phyloP scores from a whole-genome alignment of 23 red algal genomes.

The Gracilaria caudata region DNA sequence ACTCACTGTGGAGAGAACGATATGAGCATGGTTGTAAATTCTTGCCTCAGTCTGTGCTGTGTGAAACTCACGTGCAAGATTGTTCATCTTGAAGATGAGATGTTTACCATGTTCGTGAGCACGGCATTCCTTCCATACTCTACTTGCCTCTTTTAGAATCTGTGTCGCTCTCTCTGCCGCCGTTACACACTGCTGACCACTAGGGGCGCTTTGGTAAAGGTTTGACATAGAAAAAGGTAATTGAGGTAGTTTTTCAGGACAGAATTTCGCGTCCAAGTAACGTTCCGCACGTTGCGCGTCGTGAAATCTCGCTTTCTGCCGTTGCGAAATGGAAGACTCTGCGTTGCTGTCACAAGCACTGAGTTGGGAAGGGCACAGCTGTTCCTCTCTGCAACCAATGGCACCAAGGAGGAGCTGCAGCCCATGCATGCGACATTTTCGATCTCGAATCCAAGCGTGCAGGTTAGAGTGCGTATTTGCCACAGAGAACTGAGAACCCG shows the following conservation, averaged over 20 bases:
- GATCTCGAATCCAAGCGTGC: slow-evolving; percentile 40
- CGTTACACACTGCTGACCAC: neutral
- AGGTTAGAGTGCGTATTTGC: neutral
- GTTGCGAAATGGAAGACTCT: neutral
- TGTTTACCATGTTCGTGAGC: neutral
- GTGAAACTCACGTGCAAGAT: neutral
- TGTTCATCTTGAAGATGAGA: neutral
- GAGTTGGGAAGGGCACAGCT: neutral
- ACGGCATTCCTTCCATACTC: neutral
- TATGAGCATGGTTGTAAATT: neutral
- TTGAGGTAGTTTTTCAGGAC: neutral
- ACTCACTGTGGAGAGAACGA: neutral
- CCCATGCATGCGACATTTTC: slow-evolving; percentile 13
- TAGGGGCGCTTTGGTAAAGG: neutral
- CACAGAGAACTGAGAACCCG: neutral
- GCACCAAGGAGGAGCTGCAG: slow-evolving; percentile 3
- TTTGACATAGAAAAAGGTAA: neutral
- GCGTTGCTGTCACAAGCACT: neutral
- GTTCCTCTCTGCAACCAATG: slow-evolving; percentile 27
- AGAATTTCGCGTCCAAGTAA: neutral
- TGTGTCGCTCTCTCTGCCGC: slow-evolving; percentile 3
- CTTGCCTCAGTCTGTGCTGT: neutral
- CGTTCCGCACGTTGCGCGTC: neutral
- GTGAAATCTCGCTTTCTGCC: neutral
- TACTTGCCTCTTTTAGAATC: slow-evolving; percentile 1